A percentile compares a stretch with the other conserved stretches of the same genome.
These are phyloP conservation scores for Pseudonitzschia multistriata DNA, from an alignment of 108 stramenopile genomes.

Conservation along the genomic window DNA sequence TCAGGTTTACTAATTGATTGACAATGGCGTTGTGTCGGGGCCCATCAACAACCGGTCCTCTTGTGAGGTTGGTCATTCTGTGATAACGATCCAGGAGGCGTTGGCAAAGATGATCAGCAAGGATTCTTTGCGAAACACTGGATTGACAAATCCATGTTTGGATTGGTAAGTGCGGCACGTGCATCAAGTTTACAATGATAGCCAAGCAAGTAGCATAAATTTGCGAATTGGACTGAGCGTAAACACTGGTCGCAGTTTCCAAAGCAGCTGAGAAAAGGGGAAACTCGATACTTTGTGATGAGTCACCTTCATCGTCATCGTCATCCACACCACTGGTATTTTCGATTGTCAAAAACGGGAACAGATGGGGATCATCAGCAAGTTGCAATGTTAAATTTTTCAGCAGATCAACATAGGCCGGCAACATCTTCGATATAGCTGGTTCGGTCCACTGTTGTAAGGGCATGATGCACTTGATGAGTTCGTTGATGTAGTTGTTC, in stretches of 20 bases:
- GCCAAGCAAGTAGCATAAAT: conserved; percentile 64
- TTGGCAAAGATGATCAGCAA: conserved; percentile 44
- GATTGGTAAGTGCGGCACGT: conserved; percentile 50
- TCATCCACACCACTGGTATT: not conserved
- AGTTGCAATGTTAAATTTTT: conserved; percentile 63
- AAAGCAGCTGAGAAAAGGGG: conserved; percentile 71
- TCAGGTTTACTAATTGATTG: conserved; percentile 46
- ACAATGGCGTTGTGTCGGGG: conserved; percentile 53
- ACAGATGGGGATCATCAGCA: conserved; percentile 46
- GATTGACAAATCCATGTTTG: conserved; percentile 47
- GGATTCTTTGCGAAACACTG: conserved; percentile 23
- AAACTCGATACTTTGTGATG: conserved; percentile 29
- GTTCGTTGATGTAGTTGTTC: conserved; percentile 79
- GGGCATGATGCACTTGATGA: conserved; percentile 66
- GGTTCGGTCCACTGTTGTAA: conserved; percentile 70
- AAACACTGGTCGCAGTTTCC: conserved; percentile 47
- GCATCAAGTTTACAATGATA: conserved; percentile 63
- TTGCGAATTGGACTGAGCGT: conserved; percentile 56
- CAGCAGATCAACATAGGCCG: conserved; percentile 67
- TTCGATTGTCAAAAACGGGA: conserved; percentile 39
- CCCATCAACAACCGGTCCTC: conserved; percentile 54
- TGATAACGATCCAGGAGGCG: conserved; percentile 37
- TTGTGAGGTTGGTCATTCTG: conserved; percentile 35
- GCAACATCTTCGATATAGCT: conserved; percentile 73
- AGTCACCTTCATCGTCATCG: not conserved